phyloP scores from a whole-genome alignment of 768 basidiomycete genomes.

The Crepidotus variabilis region DNA sequence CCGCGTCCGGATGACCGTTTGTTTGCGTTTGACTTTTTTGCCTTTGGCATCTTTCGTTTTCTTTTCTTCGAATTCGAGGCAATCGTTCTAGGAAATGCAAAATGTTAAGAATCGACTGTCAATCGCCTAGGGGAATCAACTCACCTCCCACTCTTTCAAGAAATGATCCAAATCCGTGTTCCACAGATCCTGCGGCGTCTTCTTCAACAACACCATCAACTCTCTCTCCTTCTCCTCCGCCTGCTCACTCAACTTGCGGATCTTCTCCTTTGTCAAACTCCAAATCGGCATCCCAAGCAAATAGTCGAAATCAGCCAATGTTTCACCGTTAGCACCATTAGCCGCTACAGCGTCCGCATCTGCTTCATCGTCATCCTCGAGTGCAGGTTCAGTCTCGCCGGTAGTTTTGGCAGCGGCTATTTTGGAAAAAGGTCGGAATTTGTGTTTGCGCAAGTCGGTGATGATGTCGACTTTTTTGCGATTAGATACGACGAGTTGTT shows the following conservation, averaged over 20 bases:
- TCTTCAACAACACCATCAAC: conserved; percentile 70
- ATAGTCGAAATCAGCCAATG: conserved; percentile 80
- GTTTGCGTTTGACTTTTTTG: conserved; percentile 45
- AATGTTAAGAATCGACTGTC: neutral
- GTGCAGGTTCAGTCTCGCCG: conserved; percentile 56
- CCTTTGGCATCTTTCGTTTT: conserved; percentile 38
- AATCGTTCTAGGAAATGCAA: conserved; percentile 30
- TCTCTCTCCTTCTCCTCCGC: conserved; percentile 81
- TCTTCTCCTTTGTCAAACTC: conserved; percentile 94
- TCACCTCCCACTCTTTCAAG: conserved; percentile 79
- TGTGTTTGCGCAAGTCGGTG: conserved; percentile 70
- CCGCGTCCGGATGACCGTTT: conserved; percentile 41
- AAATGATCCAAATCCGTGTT: conserved; percentile 84
- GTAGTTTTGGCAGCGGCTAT: conserved; percentile 59
- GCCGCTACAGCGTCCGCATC: conserved; percentile 38
- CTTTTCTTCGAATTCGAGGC: conserved; percentile 44
- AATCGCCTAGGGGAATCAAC: conserved; percentile 26
- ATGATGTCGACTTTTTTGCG: conserved; percentile 89
- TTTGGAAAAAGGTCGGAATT: conserved; percentile 94
- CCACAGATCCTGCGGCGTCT: conserved; percentile 84
- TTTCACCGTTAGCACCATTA: conserved; percentile 26
- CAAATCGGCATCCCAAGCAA: conserved; percentile 93
- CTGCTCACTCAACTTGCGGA: conserved; percentile 79
- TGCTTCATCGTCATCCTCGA: conserved; percentile 47
- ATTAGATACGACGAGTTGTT: conserved; percentile 75